Conservation (phyloP, 768 basidiomycete genomes). For the Leccinum incarnatum region DNA sequence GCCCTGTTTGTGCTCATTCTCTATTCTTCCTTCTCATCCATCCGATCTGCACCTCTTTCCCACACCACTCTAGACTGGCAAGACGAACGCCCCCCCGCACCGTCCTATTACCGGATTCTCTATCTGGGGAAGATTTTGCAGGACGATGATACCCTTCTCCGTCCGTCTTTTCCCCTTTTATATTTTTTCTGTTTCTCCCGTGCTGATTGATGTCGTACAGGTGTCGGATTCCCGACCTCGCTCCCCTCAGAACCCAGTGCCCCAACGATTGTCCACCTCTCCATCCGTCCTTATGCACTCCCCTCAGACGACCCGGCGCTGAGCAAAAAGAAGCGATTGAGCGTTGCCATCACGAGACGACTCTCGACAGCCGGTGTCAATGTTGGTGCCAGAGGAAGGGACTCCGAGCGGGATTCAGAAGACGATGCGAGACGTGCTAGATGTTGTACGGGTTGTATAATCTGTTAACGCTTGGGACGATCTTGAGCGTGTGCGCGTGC, state of each 20-base stretch:
- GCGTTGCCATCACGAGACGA: constrained; percentile 28
- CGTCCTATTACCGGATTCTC: constrained; percentile 71
- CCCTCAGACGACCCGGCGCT: constrained; percentile 47
- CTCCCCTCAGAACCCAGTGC: constrained; percentile 30
- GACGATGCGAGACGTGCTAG: constrained; percentile 23
- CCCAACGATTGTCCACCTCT: constrained; percentile 70
- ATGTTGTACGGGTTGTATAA: constrained; percentile 39
- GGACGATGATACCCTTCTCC: constrained; percentile 72
- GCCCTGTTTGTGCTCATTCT: constrained; percentile 5
- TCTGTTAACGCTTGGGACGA: constrained; percentile 30
- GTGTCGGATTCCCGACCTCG: constrained; percentile 31
- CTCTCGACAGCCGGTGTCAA: constrained; percentile 9
- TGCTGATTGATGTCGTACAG: constrained; percentile 17
- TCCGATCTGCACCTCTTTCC: neutral
- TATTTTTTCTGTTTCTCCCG: neutral
- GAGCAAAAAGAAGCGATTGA: constrained; percentile 53
- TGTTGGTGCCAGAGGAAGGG: neutral
- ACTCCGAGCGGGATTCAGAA: constrained; percentile 8
- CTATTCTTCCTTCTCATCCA: neutral
- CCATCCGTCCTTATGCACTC: constrained; percentile 58
- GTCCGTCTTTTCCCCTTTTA: constrained; percentile 38
- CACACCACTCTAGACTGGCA: constrained; percentile 57
- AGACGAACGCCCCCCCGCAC: constrained; percentile 73
- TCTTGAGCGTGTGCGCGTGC: neutral
- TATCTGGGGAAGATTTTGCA: constrained; percentile 81